Base-by-base conservation (phyloP, 371 early-diverging fungal genomes). In the Mortierella sp. region DNA sequence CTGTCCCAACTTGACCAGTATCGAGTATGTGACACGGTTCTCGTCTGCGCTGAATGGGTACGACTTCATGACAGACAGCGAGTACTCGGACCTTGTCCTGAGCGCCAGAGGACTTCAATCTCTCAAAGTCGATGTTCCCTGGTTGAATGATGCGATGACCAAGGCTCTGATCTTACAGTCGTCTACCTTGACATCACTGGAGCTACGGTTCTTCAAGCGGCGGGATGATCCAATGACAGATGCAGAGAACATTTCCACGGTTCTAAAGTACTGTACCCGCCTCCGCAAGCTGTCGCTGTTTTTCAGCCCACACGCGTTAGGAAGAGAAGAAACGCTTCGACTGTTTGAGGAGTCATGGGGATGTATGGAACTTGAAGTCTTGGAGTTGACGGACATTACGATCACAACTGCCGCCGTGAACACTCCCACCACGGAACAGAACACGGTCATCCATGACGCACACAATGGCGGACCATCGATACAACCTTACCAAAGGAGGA, bases 81-180 rank as follows among this genome's bases (percentile, higher is more conserved):
- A 66, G 45, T 72, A 72, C 42, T 51, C 72, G 0, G 66, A 67
- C 42, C 14, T 72, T 21, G 54, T 66, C 18, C 53, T 62, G 12
- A 23, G 47, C 26, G 28, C 67, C 12, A 45, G 48, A 5, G 14
- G 48, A 3, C 46, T 72, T 6, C 26, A 30, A 1, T 21, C 51
- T 0, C 50, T 72, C 58, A 72, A 66, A 51, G 23, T 72, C 30
- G 72, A 72, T 23, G 62, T 72, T 13, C 72, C 72, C 4, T 65
- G 61, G 52, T 28, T 72, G 27, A 67, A 55, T n/a, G 43, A 62
- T 23, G 39, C 49, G 10, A 56, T 72, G 59, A 60, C 65, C 14
- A 42, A 47, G 19, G 72, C 72, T 1, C 39, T 72, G 12, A 47
- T 72, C 34, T 8, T 50, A 16, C 72, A 61, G 31, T 47, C 67